Conservation (phyloP, 1,284 basidiomycete species). For the Lignosus rhinocerotis region DNA sequence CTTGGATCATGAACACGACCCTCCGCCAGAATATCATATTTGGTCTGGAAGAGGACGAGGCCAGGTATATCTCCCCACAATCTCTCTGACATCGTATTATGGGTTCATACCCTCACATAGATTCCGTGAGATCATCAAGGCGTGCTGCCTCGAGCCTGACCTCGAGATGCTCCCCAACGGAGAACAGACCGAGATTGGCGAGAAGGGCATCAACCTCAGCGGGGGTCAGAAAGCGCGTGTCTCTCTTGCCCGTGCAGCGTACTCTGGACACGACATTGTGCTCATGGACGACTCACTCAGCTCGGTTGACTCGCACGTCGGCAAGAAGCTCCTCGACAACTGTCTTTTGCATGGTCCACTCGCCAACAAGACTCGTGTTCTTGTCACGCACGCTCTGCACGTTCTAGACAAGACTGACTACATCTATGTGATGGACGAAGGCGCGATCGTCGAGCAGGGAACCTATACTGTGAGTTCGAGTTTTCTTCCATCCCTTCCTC, state of each 20-base stretch:
- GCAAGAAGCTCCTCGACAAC: slow-evolving; percentile 60
- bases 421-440: slow-evolving; percentile 77
- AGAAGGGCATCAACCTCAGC: slow-evolving; percentile 75
- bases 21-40: slow-evolving; percentile 70
- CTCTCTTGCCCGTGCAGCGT: slow-evolving; percentile 79
- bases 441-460: slow-evolving; percentile 63
- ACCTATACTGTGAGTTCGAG: slow-evolving; percentile 48
- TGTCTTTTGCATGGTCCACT: slow-evolving; percentile 63
- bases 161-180: slow-evolving; percentile 65
- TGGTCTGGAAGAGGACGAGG: slow-evolving; percentile 58
- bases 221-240: slow-evolving; percentile 68
- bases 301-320: slow-evolving; percentile 74
- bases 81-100: slow-evolving; percentile 21
- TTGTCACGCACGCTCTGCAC: slow-evolving; percentile 77
- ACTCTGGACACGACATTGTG: slow-evolving; percentile 73
- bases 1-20: slow-evolving; percentile 81
- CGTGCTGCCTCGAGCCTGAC: slow-evolving; percentile 68
- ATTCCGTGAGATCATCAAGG: slow-evolving; percentile 54
- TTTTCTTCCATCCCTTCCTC: not conserved
- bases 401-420: slow-evolving; percentile 67
- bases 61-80: slow-evolving; percentile 35
- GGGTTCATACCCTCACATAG: slow-evolving; percentile 28
- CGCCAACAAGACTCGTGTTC: slow-evolving; percentile 61
- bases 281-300: slow-evolving; percentile 74
- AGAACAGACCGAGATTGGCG: slow-evolving; percentile 81